Evolutionary conservation across 192 early-diverging fungal genomes (phyloP).

Genomic region (Phlyctochytrium arcticum): DNA sequence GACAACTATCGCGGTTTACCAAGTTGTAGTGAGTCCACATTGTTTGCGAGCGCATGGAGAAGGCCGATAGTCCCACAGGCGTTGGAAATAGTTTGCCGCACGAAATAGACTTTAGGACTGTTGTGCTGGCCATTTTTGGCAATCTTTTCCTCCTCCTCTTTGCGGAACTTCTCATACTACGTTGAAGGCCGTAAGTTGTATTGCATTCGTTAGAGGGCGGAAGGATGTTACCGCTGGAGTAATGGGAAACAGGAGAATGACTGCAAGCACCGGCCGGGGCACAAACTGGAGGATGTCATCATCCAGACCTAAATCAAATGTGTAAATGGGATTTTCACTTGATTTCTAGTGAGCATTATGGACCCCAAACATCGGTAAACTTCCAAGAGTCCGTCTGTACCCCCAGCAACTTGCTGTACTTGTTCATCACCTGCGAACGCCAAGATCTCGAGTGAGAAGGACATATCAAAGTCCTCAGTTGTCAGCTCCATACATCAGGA

Average conservation of each 20-base stretch:
- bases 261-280: constrained; percentile 74
- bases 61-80: constrained; percentile 95
- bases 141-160: constrained; percentile 45
- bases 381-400: constrained; percentile 49
- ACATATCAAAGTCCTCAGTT: no score
- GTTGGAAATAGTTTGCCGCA: constrained; percentile 79
- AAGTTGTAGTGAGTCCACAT: constrained; percentile 46
- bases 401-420: constrained; percentile 69
- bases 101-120: constrained; percentile 65
- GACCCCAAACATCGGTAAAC: constrained; percentile 81
- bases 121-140: constrained; percentile 47
- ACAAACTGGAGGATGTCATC: constrained; percentile 75
- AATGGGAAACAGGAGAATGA: constrained; percentile 85
- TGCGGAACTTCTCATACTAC: constrained; percentile 45
- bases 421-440: constrained; percentile 71
- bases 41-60: constrained; percentile 83
- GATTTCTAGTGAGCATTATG: neutral
- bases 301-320: constrained; percentile 59
- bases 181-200: neutral
- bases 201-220: neutral
- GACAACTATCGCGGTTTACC: constrained; percentile 27
- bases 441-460: no score
- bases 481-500: no score
- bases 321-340: neutral
- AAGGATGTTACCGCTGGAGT: constrained; percentile 24